These are phyloP conservation scores for Chaetomium fimeti DNA, from an alignment of 495 filamentous ascomycete genomes.

Conservation along the genomic window DNA sequence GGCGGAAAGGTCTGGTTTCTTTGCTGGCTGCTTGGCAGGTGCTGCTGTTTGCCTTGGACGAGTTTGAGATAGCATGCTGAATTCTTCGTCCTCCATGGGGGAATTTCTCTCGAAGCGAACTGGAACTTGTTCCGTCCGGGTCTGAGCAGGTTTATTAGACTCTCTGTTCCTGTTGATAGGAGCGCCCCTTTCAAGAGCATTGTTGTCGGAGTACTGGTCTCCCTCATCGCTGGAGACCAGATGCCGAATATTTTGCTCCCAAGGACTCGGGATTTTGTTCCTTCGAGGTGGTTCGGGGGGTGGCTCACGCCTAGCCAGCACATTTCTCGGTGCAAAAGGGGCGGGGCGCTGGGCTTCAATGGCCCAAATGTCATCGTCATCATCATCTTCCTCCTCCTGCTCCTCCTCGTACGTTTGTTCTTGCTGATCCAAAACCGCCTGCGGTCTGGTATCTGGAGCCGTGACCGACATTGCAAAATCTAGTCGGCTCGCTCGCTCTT, in stretches of 20 bases:
- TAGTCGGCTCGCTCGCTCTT: background rate
- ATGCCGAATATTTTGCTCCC: slow-evolving; percentile 39
- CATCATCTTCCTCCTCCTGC: slow-evolving; percentile 39
- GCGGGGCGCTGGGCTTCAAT: slow-evolving; percentile 45
- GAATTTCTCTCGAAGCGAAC: background rate
- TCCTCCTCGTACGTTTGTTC: background rate
- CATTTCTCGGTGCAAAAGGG: slow-evolving; percentile 30
- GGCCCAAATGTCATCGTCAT: slow-evolving; percentile 49
- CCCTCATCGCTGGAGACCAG: slow-evolving; percentile 37
- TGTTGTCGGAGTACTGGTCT: slow-evolving; percentile 19
- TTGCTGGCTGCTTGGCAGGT: slow-evolving; percentile 12
- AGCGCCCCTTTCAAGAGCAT: background rate
- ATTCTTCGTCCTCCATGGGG: slow-evolving; percentile 24
- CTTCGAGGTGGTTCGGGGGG: slow-evolving; percentile 34
- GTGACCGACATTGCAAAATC: background rate
- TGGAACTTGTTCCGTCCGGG: background rate
- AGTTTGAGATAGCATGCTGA: slow-evolving; percentile 37
- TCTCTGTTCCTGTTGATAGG: slow-evolving; percentile 21
- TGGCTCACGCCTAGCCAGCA: slow-evolving; percentile 21
- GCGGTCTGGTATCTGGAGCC: no score
- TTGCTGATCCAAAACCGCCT: background rate
- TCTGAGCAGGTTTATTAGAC: slow-evolving; percentile 35
- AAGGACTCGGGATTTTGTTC: slow-evolving; percentile 47
- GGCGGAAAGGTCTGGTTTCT: slow-evolving; percentile 41
- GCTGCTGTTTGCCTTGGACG: slow-evolving; percentile 8